A percentile compares a stretch with the other conserved stretches of the same genome.
Conservation (phyloP, 2,329 filamentous ascomycete species). For the Pestalotiopsis sp. region DNA sequence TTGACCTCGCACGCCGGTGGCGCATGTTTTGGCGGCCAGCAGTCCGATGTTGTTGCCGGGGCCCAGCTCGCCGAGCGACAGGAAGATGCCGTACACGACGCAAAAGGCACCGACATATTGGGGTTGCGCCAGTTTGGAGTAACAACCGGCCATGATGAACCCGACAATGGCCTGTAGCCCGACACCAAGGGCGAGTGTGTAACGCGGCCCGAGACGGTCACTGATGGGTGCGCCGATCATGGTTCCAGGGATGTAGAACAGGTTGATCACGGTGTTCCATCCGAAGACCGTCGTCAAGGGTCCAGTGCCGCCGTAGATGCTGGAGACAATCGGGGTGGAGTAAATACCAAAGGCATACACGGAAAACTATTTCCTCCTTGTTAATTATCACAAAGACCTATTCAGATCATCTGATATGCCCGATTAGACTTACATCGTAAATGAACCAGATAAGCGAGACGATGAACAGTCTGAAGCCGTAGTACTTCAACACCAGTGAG, state of each 20-base stretch:
- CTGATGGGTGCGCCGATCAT: slow-evolving; percentile 75
- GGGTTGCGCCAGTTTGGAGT: slow-evolving; percentile 67
- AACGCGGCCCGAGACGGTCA: slow-evolving; percentile 78
- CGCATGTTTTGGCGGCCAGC: slow-evolving; percentile 83
- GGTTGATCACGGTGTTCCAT: slow-evolving; percentile 86
- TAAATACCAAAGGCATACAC: slow-evolving; percentile 87
- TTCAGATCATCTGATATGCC: neutral
- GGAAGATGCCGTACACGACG: slow-evolving; percentile 79
- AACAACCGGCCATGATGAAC: slow-evolving; percentile 86
- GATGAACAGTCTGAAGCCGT: slow-evolving; percentile 71
- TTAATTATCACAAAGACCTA: slow-evolving; percentile 6
- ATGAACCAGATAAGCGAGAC: slow-evolving; percentile 84
- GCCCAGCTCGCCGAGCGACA: slow-evolving; percentile 77
- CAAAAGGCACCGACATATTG: slow-evolving; percentile 75
- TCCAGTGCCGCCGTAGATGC: slow-evolving; percentile 60
- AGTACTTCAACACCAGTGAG: slow-evolving; percentile 61
- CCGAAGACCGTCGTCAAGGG: slow-evolving; percentile 80
- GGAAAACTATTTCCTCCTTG: slow-evolving; percentile 59
- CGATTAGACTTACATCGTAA: slow-evolving; percentile 61
- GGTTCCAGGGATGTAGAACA: slow-evolving; percentile 87
- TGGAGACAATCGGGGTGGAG: slow-evolving; percentile 72
- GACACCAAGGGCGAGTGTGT: slow-evolving; percentile 73
- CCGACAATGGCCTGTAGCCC: slow-evolving; percentile 75
- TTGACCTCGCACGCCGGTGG: slow-evolving; percentile 80
- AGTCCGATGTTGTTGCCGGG: slow-evolving; percentile 92